Percentiles rank a stretch among this genome's conserved stretches.
These are phyloP conservation scores for Fusarium vanettenii DNA, from an alignment of 2,329 filamentous ascomycete species.

Conservation along the genomic window DNA sequence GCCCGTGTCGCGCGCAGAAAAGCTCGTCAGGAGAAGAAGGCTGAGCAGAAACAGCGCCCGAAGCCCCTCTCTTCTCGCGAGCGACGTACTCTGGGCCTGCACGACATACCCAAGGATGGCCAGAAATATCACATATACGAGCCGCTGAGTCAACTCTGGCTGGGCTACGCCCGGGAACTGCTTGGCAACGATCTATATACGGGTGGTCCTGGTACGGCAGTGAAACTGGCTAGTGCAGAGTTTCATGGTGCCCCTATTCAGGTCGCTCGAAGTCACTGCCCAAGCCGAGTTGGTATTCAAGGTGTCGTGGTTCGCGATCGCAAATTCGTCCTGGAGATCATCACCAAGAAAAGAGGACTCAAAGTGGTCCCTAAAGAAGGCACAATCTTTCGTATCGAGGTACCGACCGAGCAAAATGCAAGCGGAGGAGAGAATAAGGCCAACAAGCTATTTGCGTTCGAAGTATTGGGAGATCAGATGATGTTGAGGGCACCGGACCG, in stretches of 20 bases:
- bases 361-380: slow-evolving; percentile 92
- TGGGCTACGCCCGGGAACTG: slow-evolving; percentile 85
- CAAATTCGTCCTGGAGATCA: slow-evolving; percentile 85
- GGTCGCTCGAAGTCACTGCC: slow-evolving; percentile 84
- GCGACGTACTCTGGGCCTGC: slow-evolving; percentile 77
- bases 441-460: slow-evolving; percentile 72
- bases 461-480: slow-evolving; percentile 89
- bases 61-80: slow-evolving; percentile 83
- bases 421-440: slow-evolving; percentile 29
- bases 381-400: slow-evolving; percentile 82
- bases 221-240: slow-evolving; percentile 86
- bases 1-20: slow-evolving; percentile 68
- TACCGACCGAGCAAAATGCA: slow-evolving; percentile 58
- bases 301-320: slow-evolving; percentile 93
- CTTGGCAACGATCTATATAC: slow-evolving; percentile 71
- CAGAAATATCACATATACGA: slow-evolving; percentile 77
- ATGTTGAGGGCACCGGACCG: slow-evolving; percentile 84
- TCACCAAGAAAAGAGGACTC: slow-evolving; percentile 76
- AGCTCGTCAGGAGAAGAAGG: slow-evolving; percentile 58
- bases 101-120: slow-evolving; percentile 77
- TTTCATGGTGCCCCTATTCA: slow-evolving; percentile 88
- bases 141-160: slow-evolving; percentile 83
- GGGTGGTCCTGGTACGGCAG: slow-evolving; percentile 70
- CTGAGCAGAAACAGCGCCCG: slow-evolving; percentile 62
- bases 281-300: slow-evolving; percentile 81